Evolutionary conservation across 805 yeast genomes (phyloP).

Genomic region (Wickerhamiella spandovensis): DNA sequence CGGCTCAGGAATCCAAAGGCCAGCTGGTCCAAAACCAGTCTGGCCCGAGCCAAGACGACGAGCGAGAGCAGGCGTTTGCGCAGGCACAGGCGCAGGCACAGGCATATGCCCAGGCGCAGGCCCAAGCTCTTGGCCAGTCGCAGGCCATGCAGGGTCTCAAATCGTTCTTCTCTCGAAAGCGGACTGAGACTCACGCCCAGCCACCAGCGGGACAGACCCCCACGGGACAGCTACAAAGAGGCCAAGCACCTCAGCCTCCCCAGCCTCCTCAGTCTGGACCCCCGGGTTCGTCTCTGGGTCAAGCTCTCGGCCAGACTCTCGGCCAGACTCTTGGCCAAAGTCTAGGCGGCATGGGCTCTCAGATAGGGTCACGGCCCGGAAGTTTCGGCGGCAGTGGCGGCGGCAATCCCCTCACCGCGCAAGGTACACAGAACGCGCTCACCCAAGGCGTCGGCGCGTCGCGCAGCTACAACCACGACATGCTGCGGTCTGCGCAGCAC

Average conservation of each 20-base stretch:
- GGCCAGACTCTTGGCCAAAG: background rate
- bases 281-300: too few relatives aligned
- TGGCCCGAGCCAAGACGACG: background rate
- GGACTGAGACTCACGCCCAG: too few relatives aligned
- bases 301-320: too few relatives aligned
- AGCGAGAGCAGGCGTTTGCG: background rate
- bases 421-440: background rate
- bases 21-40: background rate
- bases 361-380: too few relatives aligned
- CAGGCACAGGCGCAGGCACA: background rate
- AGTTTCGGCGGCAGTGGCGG: too few relatives aligned
- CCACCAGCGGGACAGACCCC: too few relatives aligned
- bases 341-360: too few relatives aligned
- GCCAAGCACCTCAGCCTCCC: background rate
- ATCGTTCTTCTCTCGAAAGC: slow-evolving; percentile 1
- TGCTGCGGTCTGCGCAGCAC: background rate
- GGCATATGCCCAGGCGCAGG: background rate
- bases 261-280: too few relatives aligned
- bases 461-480: background rate
- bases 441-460: background rate
- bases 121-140: background rate
- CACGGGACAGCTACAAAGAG: too few relatives aligned
- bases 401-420: background rate
- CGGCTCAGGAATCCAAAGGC: too few relatives aligned
- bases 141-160: background rate